Base-by-base conservation (phyloP, 805 yeast genomes). In the Cyberlindnera maclurae region DNA sequence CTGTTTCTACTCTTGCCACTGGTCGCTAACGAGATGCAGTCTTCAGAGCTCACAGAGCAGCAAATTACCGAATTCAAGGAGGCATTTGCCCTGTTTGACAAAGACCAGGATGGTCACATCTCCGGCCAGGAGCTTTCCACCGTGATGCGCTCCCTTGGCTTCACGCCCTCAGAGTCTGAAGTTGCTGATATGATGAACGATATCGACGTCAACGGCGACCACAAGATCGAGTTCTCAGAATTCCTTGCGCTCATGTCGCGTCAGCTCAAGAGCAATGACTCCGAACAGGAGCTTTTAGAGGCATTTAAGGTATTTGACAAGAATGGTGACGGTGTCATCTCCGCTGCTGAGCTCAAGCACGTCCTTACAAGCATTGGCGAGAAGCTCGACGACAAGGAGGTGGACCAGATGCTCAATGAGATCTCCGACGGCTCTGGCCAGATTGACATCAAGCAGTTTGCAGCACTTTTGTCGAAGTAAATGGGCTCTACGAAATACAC, bases 91-190 rank as follows among this genome's bases (percentile, higher is more conserved):
- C 76, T 93, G 49, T 93, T 93, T 54, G 98, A 93, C 71, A 88
- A 88, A 63, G 96, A 93, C 62, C 83, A 89, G 58, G 97, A 89
- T 64, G 98, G 98, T 9, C 86, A 87, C 59, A 93, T 93, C 69
- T 87, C 96, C 42, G 85, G 96, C 52, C 77, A 85, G 57, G 98
- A 93, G 67, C 73, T 93, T 51, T 97, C 97, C 49, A 88, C 96
- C 4, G 98, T 93, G 38, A 93, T 93, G 98, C 82, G 98, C 68
- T 86, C 97, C n/a, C 72, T 93, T 58, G 98, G 98, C 37, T 93
- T 88, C 64, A 90, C 90, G 57, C 98, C 98, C 28, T 80, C 95
- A 36, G 97, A 93, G 64, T 79, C 88, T 49, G 98, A 93, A 64
- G 82, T 93, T 55, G 84, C 93, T 40, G 98, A 93, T 61, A 79